Percentiles rank a stretch among this genome's conserved stretches.
Evolutionary conservation across 495 filamentous ascomycete species (phyloP).

Genomic region (Penicillium manginii): DNA sequence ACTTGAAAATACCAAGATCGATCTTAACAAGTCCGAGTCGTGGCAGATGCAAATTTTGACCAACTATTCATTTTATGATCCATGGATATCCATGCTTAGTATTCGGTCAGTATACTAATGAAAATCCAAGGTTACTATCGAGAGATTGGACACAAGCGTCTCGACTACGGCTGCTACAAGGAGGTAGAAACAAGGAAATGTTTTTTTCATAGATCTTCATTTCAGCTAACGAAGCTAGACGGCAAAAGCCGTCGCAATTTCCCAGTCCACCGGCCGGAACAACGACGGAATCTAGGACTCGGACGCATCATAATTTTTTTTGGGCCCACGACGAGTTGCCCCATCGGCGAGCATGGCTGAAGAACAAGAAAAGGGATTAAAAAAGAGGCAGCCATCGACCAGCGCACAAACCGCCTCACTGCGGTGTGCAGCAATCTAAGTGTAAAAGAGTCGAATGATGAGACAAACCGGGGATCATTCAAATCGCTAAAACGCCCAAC

Average conservation of each 20-base stretch:
- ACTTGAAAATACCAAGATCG: no score
- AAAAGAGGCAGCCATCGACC: conserved; percentile 58
- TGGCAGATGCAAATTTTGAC: no score
- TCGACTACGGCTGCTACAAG: not conserved
- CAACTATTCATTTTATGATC: not conserved
- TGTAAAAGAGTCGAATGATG: conserved; percentile 36
- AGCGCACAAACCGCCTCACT: conserved; percentile 63
- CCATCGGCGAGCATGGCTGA: conserved; percentile 18
- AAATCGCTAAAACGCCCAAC: conserved; percentile 55
- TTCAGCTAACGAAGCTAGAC: conserved; percentile 24
- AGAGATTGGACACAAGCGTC: not conserved
- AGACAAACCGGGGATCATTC: conserved; percentile 36
- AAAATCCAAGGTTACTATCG: not conserved
- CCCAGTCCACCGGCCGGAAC: conserved; percentile 4
- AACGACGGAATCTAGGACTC: conserved; percentile 22
- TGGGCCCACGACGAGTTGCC: conserved; percentile 26
- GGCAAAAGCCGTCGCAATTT: conserved; percentile 22
- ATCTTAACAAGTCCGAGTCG: no score
- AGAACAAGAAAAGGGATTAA: conserved; percentile 34
- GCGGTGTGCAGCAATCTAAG: conserved; percentile 58
- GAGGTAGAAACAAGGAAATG: conserved; percentile 17
- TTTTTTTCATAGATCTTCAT: conserved; percentile 18
- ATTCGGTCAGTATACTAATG: not conserved
- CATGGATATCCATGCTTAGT: not conserved
- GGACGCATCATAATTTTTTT: conserved; percentile 29